Evolutionary conservation across 2,329 filamentous ascomycete species (phyloP).

Genomic region (Trichoderma oligosporum): DNA sequence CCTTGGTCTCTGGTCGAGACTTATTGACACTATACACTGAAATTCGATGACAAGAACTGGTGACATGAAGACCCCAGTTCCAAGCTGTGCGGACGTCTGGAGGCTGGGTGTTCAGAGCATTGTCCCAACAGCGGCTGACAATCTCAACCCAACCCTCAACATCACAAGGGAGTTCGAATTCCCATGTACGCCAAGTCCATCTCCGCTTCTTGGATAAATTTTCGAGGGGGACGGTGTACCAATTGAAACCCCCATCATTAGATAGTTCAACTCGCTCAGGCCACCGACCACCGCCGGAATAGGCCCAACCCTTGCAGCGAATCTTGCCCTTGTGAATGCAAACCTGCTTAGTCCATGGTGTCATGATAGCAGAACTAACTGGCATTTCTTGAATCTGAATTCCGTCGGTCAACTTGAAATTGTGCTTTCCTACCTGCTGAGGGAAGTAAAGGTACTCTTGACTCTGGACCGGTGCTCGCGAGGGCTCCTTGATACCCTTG

Average conservation of each 20-base stretch:
- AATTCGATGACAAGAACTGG: slow-evolving; percentile 10
- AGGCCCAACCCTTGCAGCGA: slow-evolving; percentile 8
- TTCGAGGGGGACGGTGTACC: slow-evolving; percentile 4
- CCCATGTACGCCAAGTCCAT: slow-evolving; percentile 15
- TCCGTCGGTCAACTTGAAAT: slow-evolving; percentile 7
- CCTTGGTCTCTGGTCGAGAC: not conserved
- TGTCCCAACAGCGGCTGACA: slow-evolving; percentile 13
- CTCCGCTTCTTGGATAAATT: slow-evolving; percentile 11
- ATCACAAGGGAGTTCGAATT: slow-evolving; percentile 3
- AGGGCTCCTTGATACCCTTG: slow-evolving; percentile 10
- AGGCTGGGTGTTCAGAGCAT: slow-evolving; percentile 7
- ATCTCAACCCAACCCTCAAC: slow-evolving; percentile 15
- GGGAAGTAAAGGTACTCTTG: slow-evolving; percentile 11
- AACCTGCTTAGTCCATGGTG: slow-evolving; percentile 8
- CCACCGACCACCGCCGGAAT: slow-evolving; percentile 8
- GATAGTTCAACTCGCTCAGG: slow-evolving; percentile 13
- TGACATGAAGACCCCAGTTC: slow-evolving; percentile 14
- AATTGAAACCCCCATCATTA: slow-evolving; percentile 1
- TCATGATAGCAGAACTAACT: slow-evolving; percentile 7
- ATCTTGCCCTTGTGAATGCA: slow-evolving; percentile 13
- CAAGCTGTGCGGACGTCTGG: not conserved
- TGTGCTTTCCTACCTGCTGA: slow-evolving; percentile 14
- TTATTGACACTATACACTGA: slow-evolving; percentile 11
- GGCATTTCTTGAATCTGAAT: slow-evolving; percentile 15
- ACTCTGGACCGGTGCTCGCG: slow-evolving; percentile 9